Base-by-base conservation (phyloP, 805 yeast genomes). In the Metschnikowia shivogae region DNA sequence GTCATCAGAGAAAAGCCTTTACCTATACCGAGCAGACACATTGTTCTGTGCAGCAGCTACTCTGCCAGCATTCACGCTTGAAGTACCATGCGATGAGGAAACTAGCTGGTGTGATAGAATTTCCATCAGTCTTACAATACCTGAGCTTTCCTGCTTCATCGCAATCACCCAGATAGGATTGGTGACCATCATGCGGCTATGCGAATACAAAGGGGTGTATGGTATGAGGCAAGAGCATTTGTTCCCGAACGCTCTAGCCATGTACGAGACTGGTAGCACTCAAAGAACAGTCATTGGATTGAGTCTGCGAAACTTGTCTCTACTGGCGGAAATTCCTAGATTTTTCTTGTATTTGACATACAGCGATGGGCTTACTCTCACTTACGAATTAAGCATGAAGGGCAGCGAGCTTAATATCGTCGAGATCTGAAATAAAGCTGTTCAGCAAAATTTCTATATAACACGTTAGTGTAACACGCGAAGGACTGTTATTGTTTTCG, bases 191-290 rank as follows among this genome's bases (percentile, higher is more conserved):
- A 56, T 71, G 61, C 52, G 75, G 11, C 45, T 71, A 20, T 68
- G 74, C 41, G 59, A 60, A 39, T 55, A 61, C 48, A 51, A 67
- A 14, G 74, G 73, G 1, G 54, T 71, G 0, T 61, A 51, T 39
- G 75, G 72, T 4, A 67, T 71, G 73, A 53, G 75, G 29, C 75
- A 71, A 46, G 76, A 71, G 44, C 66, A 68, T 48, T 42, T 70
- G 2, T 68, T 71, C 36, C 74, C 76, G 9, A 62, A 68, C 48
- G 65, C 66, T 3, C 41, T 56, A 7, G 53, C 56, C 11, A 39
- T 66, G 26, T 62, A 60, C 3, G 42, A 58, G n/a, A 64, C 64
- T 2, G 53, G 53, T 24, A 51, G 53, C 35, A 65, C 65, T 0
- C 57, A 50, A 34, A 53, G 74, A 32, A 62, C 72, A 5, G 60